Base-by-base conservation (phyloP, 202 grass and related monocot genomes). In the Dendrocalamus latiflorus region DNA sequence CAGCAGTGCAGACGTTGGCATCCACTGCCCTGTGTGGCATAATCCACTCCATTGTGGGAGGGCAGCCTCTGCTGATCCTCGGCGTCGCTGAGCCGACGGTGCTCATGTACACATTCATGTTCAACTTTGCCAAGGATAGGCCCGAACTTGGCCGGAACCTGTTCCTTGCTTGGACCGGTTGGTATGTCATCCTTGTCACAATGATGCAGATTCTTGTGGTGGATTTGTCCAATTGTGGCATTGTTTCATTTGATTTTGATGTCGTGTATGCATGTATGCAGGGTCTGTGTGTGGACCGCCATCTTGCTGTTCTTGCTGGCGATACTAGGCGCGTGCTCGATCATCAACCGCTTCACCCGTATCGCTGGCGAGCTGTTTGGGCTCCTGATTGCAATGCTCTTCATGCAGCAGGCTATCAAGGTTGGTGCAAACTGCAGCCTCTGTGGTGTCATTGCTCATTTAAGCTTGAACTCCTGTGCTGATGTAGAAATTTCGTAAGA, bases 71-170 rank as follows among this genome's bases (percentile, higher is more conserved):
- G 77, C 89, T 99, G 71, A 96, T 99, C 80, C 89, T 99, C 15
- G 97, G 97, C 5, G 97, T 99, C 4, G 97, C 97, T 9, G 97
- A 99, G 21, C 97, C 97, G 8, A 99, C 97, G 0, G 93, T 99
- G 55, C 88, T 99, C 60, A 99, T 99, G 97, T 99, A 99, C 82
- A 99, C 93, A 33, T 99, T 99, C 93, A 99, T 99, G 97, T 99
- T 96, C 70, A 90, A 89, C 70, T 99, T 99, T 6, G 97, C 93
- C 48, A 99, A 99, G 80, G 91, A 99, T 76, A 88, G 91, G 47
- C 64, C 78, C 0, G 93, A 92, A 64, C 82, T 99, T 5, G 93
- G 97, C 48, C 91, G 62, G 15, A 84, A 78, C 36, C 39, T 99
- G 83, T 99, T 96, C 73, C 84, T 99, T 5, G 93, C 97, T 37